Evolutionary conservation across 768 basidiomycete species (phyloP).

Genomic region (Tricholoma furcatifolium): DNA sequence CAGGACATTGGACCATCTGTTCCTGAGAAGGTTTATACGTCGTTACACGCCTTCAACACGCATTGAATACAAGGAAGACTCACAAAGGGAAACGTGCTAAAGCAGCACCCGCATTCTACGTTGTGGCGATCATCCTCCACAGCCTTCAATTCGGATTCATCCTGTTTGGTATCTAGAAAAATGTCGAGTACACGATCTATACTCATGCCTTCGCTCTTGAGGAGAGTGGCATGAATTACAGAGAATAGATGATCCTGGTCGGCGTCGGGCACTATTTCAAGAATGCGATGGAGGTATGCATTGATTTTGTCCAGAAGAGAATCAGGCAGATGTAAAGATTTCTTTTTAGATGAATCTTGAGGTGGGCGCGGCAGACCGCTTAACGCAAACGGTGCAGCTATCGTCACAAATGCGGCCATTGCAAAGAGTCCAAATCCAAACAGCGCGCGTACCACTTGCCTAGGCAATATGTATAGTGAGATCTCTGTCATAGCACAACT

Average conservation of each 20-base stretch:
- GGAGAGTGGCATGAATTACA: conserved; percentile 46
- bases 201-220: conserved; percentile 35
- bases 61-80: conserved; percentile 23
- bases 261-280: conserved; percentile 73
- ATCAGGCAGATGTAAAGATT: not conserved
- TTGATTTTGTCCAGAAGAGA: conserved; percentile 7
- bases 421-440: not conserved
- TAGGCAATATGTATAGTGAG: not conserved
- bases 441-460: not conserved
- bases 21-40: conserved; percentile 41
- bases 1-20: conserved; percentile 87
- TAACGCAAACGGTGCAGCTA: conserved; percentile 3
- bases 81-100: conserved; percentile 68
- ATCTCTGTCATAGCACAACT: not conserved
- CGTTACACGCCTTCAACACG: not conserved
- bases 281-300: conserved; percentile 43
- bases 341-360: not conserved
- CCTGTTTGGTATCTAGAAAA: conserved; percentile 55
- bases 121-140: conserved; percentile 30
- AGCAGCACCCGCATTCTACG: conserved; percentile 91
- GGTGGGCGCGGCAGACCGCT: not conserved
- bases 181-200: conserved; percentile 55
- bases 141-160: conserved; percentile 31
- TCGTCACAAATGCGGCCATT: not conserved
- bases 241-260: conserved; percentile 47